These are phyloP conservation scores for Buxus sempervirens DNA, from an alignment of 164 flowering plant species.

Conservation along the genomic window DNA sequence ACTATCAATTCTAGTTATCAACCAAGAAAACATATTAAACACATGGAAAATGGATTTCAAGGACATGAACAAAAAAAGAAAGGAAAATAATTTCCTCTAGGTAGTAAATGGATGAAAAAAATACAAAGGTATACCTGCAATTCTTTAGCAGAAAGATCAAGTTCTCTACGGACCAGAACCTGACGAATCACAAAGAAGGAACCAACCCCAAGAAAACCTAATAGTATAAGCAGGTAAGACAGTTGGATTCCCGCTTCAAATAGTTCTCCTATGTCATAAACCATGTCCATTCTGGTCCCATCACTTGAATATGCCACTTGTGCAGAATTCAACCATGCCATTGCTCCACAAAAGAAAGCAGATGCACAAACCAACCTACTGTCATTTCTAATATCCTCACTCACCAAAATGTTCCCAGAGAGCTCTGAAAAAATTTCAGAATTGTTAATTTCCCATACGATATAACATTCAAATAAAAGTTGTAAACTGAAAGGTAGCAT, in stretches of 20 bases:
- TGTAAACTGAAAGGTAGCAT: background rate
- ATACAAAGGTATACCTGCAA: slow-evolving; percentile 52
- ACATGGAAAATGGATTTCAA: no score
- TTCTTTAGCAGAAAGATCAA: slow-evolving; percentile 97
- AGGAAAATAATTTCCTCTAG: no score
- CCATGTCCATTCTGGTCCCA: slow-evolving; percentile 34
- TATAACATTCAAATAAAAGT: background rate
- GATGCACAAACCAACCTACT: slow-evolving; percentile 21
- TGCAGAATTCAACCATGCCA: slow-evolving; percentile 48
- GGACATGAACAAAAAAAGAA: no score
- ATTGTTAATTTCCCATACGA: background rate
- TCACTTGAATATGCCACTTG: slow-evolving; percentile 57
- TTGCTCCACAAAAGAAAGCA: slow-evolving; percentile 38
- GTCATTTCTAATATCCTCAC: slow-evolving; percentile 15
- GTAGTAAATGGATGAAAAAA: slow-evolving; percentile 5
- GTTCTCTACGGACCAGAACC: slow-evolving; percentile 91
- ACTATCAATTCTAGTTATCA: background rate
- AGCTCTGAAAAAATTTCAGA: slow-evolving; percentile 29
- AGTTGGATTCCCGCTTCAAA: slow-evolving; percentile 95
- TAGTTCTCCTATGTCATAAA: slow-evolving; percentile 79
- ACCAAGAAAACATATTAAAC: background rate
- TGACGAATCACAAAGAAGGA: slow-evolving; percentile 87
- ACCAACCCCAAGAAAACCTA: slow-evolving; percentile 84
- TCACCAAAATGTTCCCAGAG: slow-evolving; percentile 12
- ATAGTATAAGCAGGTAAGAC: slow-evolving; percentile 66